Conservation (phyloP, 2,329 filamentous ascomycete species). For the Curvularia eragrostidis region DNA sequence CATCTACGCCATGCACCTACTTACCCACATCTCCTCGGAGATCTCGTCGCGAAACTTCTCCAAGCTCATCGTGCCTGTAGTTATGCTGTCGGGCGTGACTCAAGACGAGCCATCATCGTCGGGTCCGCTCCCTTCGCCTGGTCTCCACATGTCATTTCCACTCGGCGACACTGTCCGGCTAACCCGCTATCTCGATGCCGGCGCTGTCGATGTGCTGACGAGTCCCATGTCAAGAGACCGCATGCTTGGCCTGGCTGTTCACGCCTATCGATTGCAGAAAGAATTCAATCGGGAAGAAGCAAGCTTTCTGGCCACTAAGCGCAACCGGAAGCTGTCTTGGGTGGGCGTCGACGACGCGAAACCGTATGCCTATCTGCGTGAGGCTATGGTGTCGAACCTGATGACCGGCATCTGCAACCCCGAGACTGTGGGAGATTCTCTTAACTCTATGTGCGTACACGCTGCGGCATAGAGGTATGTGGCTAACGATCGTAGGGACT, state of each 20-base stretch:
- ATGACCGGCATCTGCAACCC: constrained; percentile 87
- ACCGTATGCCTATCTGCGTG: constrained; percentile 86
- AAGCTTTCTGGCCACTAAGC: constrained; percentile 73
- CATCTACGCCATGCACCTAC: constrained; percentile 53
- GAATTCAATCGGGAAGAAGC: constrained; percentile 76
- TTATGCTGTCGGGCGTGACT: constrained; percentile 50
- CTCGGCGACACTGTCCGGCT: constrained; percentile 62
- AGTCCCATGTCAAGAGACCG: constrained; percentile 78
- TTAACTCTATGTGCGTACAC: constrained; percentile 63
- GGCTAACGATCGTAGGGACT: constrained; percentile 56
- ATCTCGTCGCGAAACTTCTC: constrained; percentile 51
- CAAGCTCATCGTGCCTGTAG: constrained; percentile 51
- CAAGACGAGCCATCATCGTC: constrained; percentile 38
- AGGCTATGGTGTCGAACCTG: constrained; percentile 90
- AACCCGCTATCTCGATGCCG: constrained; percentile 79
- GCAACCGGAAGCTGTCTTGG: constrained; percentile 86
- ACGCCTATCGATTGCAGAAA: constrained; percentile 82
- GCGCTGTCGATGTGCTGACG: constrained; percentile 83
- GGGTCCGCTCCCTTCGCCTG: constrained; percentile 40
- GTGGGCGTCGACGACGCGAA: constrained; percentile 85
- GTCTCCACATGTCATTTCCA: constrained; percentile 45
- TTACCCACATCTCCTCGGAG: constrained; percentile 51
- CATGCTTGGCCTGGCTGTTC: constrained; percentile 77
- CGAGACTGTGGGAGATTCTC: constrained; percentile 67
- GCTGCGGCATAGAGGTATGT: not conserved